These are phyloP conservation scores for Pochonia chlamydosporia DNA, from an alignment of 2,329 filamentous ascomycete species.

Conservation along the genomic window DNA sequence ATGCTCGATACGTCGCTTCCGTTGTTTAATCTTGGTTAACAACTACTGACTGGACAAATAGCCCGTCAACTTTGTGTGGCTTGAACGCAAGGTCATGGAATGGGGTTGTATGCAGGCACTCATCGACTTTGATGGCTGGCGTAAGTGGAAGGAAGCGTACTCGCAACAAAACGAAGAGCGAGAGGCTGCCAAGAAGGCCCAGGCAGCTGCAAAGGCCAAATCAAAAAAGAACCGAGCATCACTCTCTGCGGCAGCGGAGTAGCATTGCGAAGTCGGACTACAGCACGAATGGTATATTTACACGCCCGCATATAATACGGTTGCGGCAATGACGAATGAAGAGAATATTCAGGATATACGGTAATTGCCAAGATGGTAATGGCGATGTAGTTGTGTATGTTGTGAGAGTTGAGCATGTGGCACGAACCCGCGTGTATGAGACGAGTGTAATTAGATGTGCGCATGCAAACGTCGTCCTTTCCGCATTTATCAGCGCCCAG, in stretches of 20 bases:
- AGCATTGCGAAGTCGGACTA: not conserved
- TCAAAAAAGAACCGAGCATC: constrained; percentile 40
- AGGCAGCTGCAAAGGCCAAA: constrained; percentile 27
- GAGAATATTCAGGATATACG: not conserved
- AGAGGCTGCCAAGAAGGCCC: constrained; percentile 35
- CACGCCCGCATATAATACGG: not conserved
- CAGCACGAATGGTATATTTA: not conserved
- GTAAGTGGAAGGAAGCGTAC: constrained; percentile 85
- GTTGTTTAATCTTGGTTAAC: not conserved
- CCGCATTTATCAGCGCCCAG: not conserved
- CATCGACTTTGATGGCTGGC: constrained; percentile 97
- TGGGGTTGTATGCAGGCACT: constrained; percentile 99
- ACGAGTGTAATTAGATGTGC: not conserved
- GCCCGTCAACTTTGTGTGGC: constrained; percentile 97
- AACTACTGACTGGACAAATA: constrained; percentile 30
- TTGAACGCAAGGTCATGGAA: constrained; percentile 96
- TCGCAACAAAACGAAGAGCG: constrained; percentile 40
- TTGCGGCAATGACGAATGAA: not conserved
- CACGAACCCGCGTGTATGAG: too few relatives aligned
- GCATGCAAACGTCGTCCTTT: not conserved
- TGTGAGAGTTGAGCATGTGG: too few relatives aligned
- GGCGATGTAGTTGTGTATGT: not conserved
- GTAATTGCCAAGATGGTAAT: not conserved
- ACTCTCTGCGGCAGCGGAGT: constrained; percentile 21
- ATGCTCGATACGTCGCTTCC: constrained; percentile 19